Evolutionary conservation across 2,329 filamentous ascomycete genomes (phyloP).

Genomic region (Xylariaceae sp.): DNA sequence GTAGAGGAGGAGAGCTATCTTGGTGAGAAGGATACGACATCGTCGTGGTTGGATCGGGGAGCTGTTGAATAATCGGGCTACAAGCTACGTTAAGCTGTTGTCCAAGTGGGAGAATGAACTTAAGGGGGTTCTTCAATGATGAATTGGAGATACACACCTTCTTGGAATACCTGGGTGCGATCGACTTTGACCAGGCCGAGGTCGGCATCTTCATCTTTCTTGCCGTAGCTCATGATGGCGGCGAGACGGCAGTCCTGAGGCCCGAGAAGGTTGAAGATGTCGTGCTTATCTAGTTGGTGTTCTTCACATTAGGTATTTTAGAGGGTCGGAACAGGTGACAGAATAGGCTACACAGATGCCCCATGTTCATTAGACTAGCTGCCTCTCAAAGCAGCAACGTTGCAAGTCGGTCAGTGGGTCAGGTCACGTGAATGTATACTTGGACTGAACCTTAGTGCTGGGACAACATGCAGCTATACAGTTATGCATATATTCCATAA

Average conservation of each 20-base stretch:
- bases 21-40: constrained; percentile 97
- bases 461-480: no score
- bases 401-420: constrained; percentile 33
- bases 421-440: constrained; percentile 21
- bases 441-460: no score
- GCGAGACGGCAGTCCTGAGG: constrained; percentile 34
- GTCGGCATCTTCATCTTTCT: constrained; percentile 98
- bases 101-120: not conserved
- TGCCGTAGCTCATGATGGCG: constrained; percentile 89
- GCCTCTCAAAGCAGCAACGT: constrained; percentile 40
- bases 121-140: not conserved
- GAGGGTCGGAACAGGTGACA: constrained; percentile 31
- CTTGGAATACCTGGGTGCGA: constrained; percentile 96
- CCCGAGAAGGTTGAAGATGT: constrained; percentile 40
- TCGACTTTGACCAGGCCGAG: constrained; percentile 95
- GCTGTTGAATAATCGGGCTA: constrained; percentile 96
- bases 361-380: constrained; percentile 26
- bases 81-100: constrained; percentile 13
- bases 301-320: constrained; percentile 32
- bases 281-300: constrained; percentile 30
- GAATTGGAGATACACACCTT: constrained; percentile 69
- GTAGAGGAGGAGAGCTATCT: constrained; percentile 95
- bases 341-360: constrained; percentile 30
- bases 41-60: constrained; percentile 95
- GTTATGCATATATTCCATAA: constrained; percentile 38